phyloP scores from a whole-genome alignment of 2,329 filamentous ascomycete genomes.

The Chalaropsis ovoidea region DNA sequence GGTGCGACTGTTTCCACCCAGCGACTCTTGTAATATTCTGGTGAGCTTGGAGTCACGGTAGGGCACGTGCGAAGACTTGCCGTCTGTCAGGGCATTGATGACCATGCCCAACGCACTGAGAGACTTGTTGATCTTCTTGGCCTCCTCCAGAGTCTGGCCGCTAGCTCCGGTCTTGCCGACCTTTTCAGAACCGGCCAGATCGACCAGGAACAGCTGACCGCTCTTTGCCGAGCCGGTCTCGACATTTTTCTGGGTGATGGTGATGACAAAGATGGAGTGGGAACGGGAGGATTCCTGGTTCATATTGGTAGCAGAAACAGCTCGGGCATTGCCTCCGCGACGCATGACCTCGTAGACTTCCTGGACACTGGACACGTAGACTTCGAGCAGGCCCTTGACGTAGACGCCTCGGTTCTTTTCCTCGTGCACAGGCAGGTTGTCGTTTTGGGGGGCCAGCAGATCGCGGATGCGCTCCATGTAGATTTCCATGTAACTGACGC shows the following conservation, averaged over 20 bases:
- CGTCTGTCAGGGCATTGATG: conserved; percentile 93
- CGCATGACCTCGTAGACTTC: conserved; percentile 97
- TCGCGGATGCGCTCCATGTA: conserved; percentile 99
- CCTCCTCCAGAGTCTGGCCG: conserved; percentile 92
- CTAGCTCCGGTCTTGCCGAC: conserved; percentile 97
- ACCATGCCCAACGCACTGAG: conserved; percentile 97
- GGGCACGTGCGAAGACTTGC: conserved; percentile 90
- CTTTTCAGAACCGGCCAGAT: conserved; percentile 96
- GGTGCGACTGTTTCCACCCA: conserved; percentile 96
- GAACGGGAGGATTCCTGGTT: conserved; percentile 97
- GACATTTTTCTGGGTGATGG: conserved; percentile 93
- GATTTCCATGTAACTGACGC: conserved; percentile 98
- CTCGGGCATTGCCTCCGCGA: conserved; percentile 76
- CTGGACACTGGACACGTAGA: conserved; percentile 89
- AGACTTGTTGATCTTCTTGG: conserved; percentile 99
- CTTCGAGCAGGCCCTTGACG: conserved; percentile 86
- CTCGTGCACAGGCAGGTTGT: conserved; percentile 95
- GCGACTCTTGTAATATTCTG: conserved; percentile 88
- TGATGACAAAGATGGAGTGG: conserved; percentile 96
- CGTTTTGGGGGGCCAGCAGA: conserved; percentile 81
- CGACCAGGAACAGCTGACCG: conserved; percentile 91
- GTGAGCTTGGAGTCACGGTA: conserved; percentile 98
- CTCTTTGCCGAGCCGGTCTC: conserved; percentile 94
- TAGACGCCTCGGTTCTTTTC: conserved; percentile 95
- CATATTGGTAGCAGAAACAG: conserved; percentile 97